Conservation (phyloP, 2,329 filamentous ascomycete genomes). For the Alternaria sp. region DNA sequence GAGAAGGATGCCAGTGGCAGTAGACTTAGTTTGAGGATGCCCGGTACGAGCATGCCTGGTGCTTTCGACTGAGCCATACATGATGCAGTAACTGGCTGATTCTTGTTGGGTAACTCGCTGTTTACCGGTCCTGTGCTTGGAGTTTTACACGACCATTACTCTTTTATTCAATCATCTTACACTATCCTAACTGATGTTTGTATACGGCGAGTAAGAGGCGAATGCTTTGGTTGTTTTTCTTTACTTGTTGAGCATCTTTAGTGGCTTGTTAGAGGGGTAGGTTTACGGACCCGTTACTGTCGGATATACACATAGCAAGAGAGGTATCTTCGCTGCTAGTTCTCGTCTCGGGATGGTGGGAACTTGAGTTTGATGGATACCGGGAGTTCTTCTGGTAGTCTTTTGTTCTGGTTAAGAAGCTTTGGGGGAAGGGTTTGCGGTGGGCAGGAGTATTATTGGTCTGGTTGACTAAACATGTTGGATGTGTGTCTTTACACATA, state of each 20-base stretch:
- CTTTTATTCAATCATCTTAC: background rate
- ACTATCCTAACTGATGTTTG: background rate
- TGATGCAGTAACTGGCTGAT: background rate
- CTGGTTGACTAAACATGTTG: background rate
- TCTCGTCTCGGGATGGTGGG: background rate
- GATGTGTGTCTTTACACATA: background rate
- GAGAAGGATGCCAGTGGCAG: constrained; percentile 37
- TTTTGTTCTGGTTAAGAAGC: background rate
- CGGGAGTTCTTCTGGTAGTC: background rate
- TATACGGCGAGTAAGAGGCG: background rate
- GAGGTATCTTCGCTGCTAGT: background rate
- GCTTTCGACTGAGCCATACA: constrained; percentile 11
- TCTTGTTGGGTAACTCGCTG: background rate
- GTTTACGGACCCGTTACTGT: background rate
- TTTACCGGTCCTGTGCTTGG: background rate
- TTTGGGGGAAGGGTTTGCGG: background rate
- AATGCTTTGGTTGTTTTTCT: background rate
- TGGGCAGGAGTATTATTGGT: background rate
- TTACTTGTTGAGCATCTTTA: background rate
- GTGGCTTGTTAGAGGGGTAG: background rate
- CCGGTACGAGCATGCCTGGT: constrained; percentile 29
- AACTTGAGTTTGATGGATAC: background rate
- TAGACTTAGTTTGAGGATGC: constrained; percentile 44
- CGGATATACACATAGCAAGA: background rate
- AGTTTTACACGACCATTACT: background rate